Evolutionary conservation across 768 basidiomycete genomes (phyloP), one percentile per base, ranked within the genome.

Genomic region (Dendrothele bispora): DNA sequence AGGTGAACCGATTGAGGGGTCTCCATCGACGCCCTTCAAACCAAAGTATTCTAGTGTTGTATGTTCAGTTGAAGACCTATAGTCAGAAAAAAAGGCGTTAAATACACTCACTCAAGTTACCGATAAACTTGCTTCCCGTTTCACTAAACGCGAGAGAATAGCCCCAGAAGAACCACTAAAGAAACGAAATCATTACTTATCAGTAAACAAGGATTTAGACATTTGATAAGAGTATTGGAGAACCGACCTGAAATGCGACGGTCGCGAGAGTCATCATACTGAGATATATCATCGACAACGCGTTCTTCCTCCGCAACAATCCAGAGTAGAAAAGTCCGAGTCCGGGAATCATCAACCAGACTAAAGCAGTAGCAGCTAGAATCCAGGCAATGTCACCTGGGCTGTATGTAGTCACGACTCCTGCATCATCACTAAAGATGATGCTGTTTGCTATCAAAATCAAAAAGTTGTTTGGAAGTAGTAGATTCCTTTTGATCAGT

Each of bases 131-230:
- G 51, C 68, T 73, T 4, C 75, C 91, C 1, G 77, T 81, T 12
- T 91, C 88, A 51, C 86, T 88, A 71, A 98, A 98, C 0, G 95
- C 81, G 20, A 98, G 74, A 2, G 92, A 94, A 70, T 79, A 98
- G 2, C 95, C 95, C 95, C 95, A 97, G 77, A 95, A 94, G 74
- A 92, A 94, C 92, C 92, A 95, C 86, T 93, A 53, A 14, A 51
- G n/a, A n/a, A n/a, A n/a, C n/a, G n/a, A n/a, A n/a, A n/a, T n/a
- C n/a, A n/a, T n/a, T n/a, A n/a, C n/a, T n/a, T n/a, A 51, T 25
- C 7, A 7, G n/a, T 20, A 20, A 39, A 20, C n/a, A n/a, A n/a
- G n/a, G 20, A 12, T 8, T 20, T 7, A 32, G 4, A 30, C 20
- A 58, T n/a, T 55, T 55, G 32, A n/a, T 36, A 25, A 5, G 6